Base-by-base conservation (phyloP, 2,329 filamentous ascomycete species). In the Pseudodiploospora longispora region DNA sequence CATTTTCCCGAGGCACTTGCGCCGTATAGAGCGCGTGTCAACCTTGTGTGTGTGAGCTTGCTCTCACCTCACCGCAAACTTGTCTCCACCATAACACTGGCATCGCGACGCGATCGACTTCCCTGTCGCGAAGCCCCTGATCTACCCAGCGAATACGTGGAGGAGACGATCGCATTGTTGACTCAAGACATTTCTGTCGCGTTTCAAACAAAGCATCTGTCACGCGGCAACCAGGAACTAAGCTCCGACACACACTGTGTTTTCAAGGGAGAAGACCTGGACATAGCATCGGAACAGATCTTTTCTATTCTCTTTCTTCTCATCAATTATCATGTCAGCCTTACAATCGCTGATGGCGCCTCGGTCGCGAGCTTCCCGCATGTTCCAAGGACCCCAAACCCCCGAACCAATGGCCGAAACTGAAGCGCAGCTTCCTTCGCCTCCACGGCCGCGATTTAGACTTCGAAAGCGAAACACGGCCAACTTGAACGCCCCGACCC, bases 391-490 rank as follows among this genome's bases (percentile, higher is more conserved):
- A 9, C 70, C 69, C 40, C 72, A 60, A 54, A 80, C 76, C 7
- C 76, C 76, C 27, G 76, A 80, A 54, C 75, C 76, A 43, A 59
- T 59, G 43, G 50, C 62, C 28, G 54, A 59, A 29, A 56, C 58
- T 34, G 52, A 61, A 27, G 58, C 59, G 36, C 66, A 64, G 44
- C 64, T 68, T 6, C 71, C 74, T 8, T 72, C 72, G 33, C 69
- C 75, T 28, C 72, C 71, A 36, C 70, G 73, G 54, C 74, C 71
- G 48, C 73, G 74, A 42, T 66, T 80, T 52, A 71, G 68, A 50
- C 60, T 81, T 47, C 77, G 77, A 60, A 70, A 72, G 53, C 76
- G 76, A 53, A 69, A 72, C 54, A 68, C 69, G 33, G 71, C 75
- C 36, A 68, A 72, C 45, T 65, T 76, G 8, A 61, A 70, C 47